Conservation (phyloP, 306 rosid genomes). For the Heteromeles arbutifolia region DNA sequence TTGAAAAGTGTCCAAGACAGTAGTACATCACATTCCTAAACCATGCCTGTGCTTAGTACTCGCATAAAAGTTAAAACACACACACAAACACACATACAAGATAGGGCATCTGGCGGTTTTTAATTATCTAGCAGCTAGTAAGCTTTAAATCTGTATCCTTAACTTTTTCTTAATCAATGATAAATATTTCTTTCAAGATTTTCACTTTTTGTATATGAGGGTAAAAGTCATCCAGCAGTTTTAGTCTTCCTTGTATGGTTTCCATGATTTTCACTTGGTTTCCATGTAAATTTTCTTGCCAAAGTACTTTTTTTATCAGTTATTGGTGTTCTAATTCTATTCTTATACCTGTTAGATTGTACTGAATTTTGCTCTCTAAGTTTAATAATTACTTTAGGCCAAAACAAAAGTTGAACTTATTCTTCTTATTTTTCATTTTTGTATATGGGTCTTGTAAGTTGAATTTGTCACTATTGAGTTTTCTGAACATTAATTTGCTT, state of each 20-base stretch:
- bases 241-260: background rate
- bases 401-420: background rate
- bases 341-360: background rate
- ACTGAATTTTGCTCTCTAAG: background rate
- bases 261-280: background rate
- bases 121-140: background rate
- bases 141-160: background rate
- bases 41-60: background rate
- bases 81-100: background rate
- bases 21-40: background rate
- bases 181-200: background rate
- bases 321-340: background rate
- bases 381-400: background rate
- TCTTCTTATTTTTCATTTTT: background rate
- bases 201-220: background rate
- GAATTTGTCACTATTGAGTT: background rate
- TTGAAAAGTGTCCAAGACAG: background rate
- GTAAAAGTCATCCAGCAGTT: no score
- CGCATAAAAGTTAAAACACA: background rate
- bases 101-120: background rate
- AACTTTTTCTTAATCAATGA: background rate
- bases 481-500: slow-evolving; percentile 1
- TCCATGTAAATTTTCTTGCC: background rate
- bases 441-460: background rate
- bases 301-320: background rate